Base-by-base conservation (phyloP, 768 basidiomycete genomes). In the Phlegmacium glaucopus region DNA sequence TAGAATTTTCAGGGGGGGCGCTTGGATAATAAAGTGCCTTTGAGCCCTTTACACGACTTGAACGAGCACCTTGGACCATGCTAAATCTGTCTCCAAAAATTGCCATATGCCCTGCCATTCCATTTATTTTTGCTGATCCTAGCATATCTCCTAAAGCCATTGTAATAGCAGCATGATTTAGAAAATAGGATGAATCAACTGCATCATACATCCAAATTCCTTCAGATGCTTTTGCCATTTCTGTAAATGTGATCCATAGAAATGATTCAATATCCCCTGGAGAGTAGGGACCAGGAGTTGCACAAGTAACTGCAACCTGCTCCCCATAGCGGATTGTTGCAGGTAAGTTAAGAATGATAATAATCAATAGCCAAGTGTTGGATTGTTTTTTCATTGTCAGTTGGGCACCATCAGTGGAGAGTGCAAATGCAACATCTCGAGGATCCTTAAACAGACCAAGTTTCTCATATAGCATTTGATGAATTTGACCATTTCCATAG, bases 311-410 rank as follows among this genome's bases (percentile, higher is more conserved):
- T 29, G 61, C 42, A 36, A 55, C 48, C 9, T 38, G 9, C 8
- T 46, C 32, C 47, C 53, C 17, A 45, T 52, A 59, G 8, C 58
- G 51, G 10, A 59, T 36, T 22, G 51, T 50, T 26, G 52, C 27
- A 12, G 61, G 59, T 6, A 63, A 35, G 32, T 60, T 62, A 18
- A 63, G 49, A 6, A 63, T 18, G 8, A 58, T 52, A 2, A 62
- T 12, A 30, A 59, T 52, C 4, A 61, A 13, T 18, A 65, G 39
- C 61, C 57, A 65, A 3, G 54, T 57, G 37, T 63, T 57, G 10
- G 61, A 64, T 35, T 62, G 61, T 34, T 65, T 63, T 36, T 65
- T 63, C 54, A 62, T 53, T 13, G 64, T 64, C 11, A 65, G 48
- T 37, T 64, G 60, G 34, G 64, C 62, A 18, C 61, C 61, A 56